Evolutionary conservation across 192 early-diverging fungal species (phyloP).

Genomic region (Backusella parvicylindrica): DNA sequence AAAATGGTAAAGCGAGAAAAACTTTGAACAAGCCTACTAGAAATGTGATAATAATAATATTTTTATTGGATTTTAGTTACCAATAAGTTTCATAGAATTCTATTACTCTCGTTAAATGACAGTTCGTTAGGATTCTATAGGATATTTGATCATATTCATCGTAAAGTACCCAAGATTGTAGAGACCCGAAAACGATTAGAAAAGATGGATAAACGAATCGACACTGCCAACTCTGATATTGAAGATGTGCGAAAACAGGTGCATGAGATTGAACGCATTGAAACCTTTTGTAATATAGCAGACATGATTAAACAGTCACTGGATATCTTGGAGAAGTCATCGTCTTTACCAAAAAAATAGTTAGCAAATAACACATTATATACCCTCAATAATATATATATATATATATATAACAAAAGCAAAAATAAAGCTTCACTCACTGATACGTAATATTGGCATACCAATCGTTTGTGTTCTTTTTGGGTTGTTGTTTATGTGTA

Average conservation of each 20-base stretch:
- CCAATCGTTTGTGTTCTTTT: no score
- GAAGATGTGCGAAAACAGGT: slow-evolving; percentile 20
- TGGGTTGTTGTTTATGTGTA: no score
- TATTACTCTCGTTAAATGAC: slow-evolving; percentile 22
- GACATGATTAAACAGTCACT: slow-evolving; percentile 19
- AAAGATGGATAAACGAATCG: background rate
- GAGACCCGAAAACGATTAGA: background rate
- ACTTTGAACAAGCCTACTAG: background rate
- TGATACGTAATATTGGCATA: background rate
- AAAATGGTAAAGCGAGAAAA: background rate
- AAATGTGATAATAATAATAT: background rate
- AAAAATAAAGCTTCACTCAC: no score
- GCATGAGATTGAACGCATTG: slow-evolving; percentile 5
- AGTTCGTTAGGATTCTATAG: slow-evolving; percentile 20
- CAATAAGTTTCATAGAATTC: background rate
- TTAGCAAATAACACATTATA: background rate
- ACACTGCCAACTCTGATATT: slow-evolving; percentile 20
- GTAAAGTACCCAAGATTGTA: slow-evolving; percentile 22
- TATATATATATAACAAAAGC: no score
- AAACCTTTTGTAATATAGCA: slow-evolving; percentile 16
- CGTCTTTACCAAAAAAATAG: background rate
- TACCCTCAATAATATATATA: no score
- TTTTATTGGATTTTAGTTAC: background rate
- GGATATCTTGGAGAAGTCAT: background rate
- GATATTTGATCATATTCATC: slow-evolving; percentile 30